Evolutionary conservation across 495 filamentous ascomycete genomes (phyloP), one percentile per base, ranked within the genome.

Genomic region (Gamarada debralockiae): DNA sequence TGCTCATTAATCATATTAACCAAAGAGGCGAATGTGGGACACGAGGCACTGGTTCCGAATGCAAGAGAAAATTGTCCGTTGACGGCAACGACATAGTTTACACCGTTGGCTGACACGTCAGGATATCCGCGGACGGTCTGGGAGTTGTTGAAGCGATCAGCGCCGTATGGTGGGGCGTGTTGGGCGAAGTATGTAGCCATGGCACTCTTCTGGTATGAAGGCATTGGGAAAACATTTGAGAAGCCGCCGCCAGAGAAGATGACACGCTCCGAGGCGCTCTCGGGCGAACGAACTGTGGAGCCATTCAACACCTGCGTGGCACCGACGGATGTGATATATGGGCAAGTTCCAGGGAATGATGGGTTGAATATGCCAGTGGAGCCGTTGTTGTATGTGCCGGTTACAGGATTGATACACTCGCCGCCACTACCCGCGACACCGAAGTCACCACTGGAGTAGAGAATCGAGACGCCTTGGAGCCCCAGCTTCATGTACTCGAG

Each of bases 171-270:
- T 1, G 53, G 73, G 3, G 76, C 69, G 21, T 78, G 67, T 37
- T 68, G 67, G 13, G 57, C 51, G 53, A 86, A 72, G 66, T 76
- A 85, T 31, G 62, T 60, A 0, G 64, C 59, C 6, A 89, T 75
- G 0, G 75, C 76, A 1, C 61, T 40, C 10, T 70, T 38, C 61
- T 90, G 85, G 59, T 81, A 90, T 6, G 53, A 45, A 0, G 85
- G 83, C 9, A 73, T 64, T 18, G 69, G 60, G 66, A 83, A 90
- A 62, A 86, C 70, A 60, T 89, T 87, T 56, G 77, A 82, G 67
- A 89, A 88, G 12, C 84, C 84, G 31, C 85, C 83, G 20, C 83
- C 83, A 7, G 77, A 81, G 53, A 73, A 77, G 48, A 67, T 64
- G 27, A 65, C 58, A 8, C 38, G 57, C 44, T 55, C 24, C 7